phyloP scores from a whole-genome alignment of 2,329 filamentous ascomycete genomes.

The Orbilia javanica region DNA sequence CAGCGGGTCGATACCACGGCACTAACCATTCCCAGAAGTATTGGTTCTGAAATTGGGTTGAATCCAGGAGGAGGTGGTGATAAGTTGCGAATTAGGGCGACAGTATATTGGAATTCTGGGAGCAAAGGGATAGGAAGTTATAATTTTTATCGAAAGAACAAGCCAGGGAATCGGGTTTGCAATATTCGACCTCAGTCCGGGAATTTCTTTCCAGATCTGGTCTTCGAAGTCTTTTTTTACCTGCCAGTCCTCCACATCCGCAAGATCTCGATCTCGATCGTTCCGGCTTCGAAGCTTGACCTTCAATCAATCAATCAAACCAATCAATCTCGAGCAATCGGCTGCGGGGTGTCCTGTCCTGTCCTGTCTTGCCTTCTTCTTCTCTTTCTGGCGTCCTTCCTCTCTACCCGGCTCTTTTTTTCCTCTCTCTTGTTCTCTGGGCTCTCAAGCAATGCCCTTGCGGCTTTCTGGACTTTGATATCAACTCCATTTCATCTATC shows the following conservation, averaged over 20 bases:
- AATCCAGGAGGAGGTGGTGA: slow-evolving; percentile 58
- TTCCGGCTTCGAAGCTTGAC: neutral
- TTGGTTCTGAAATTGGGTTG: slow-evolving; percentile 56
- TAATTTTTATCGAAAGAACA: slow-evolving; percentile 39
- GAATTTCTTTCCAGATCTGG: slow-evolving; percentile 36
- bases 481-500: slow-evolving; percentile 11
- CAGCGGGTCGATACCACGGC: slow-evolving; percentile 36
- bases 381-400: neutral
- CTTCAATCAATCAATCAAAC: neutral
- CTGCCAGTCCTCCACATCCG: slow-evolving; percentile 1
- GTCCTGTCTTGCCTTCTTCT: neutral
- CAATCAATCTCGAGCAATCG: slow-evolving; percentile 8
- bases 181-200: slow-evolving; percentile 31
- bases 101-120: slow-evolving; percentile 50
- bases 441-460: slow-evolving; percentile 27
- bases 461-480: slow-evolving; percentile 15
- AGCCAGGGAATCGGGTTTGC: slow-evolving; percentile 49
- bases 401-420: no score
- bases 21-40: slow-evolving; percentile 53
- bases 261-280: slow-evolving; percentile 30
- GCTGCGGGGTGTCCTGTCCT: slow-evolving; percentile 30
- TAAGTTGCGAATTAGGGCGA: slow-evolving; percentile 48
- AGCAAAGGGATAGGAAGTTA: slow-evolving; percentile 54
- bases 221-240: slow-evolving; percentile 49
- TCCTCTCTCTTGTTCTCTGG: no score